Evolutionary conservation across 495 filamentous ascomycete genomes (phyloP).

Genomic region (Neurospora sp.): DNA sequence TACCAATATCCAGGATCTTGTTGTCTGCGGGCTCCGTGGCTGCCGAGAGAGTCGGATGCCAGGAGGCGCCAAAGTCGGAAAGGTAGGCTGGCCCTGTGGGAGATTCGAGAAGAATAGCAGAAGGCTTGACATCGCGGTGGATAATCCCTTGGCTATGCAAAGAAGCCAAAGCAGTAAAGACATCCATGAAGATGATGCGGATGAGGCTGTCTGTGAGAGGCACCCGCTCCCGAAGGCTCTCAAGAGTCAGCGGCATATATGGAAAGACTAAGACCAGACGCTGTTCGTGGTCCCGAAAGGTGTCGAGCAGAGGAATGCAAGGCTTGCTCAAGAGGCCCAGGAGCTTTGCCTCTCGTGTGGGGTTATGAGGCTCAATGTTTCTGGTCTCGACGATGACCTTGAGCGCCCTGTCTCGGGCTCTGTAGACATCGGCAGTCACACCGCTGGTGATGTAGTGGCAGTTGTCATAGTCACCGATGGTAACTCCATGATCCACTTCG

Average conservation of each 20-base stretch:
- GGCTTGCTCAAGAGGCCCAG: conserved; percentile 40
- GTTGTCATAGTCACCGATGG: conserved; percentile 59
- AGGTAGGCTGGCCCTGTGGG: conserved; percentile 62
- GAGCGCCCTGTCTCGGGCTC: conserved; percentile 52
- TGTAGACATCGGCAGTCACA: conserved; percentile 74
- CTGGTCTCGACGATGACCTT: conserved; percentile 74
- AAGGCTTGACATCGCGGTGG: conserved; percentile 90
- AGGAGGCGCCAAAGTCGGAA: conserved; percentile 88
- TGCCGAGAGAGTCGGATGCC: conserved; percentile 50
- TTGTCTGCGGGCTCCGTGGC: conserved; percentile 50
- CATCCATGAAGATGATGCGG: conserved; percentile 44
- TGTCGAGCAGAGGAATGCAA: conserved; percentile 55
- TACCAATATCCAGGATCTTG: conserved; percentile 90
- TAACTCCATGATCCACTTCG: conserved; percentile 32
- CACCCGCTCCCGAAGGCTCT: conserved; percentile 43
- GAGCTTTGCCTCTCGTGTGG: conserved; percentile 65
- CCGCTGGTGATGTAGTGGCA: conserved; percentile 66
- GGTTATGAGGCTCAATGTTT: conserved; percentile 70
- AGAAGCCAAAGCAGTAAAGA: conserved; percentile 64
- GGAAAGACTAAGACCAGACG: conserved; percentile 74
- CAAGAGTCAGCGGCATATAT: conserved; percentile 65
- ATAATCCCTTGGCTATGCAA: conserved; percentile 69
- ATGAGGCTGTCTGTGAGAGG: conserved; percentile 34
- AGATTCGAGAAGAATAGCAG: conserved; percentile 69
- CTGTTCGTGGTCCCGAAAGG: conserved; percentile 60